Evolutionary conservation across 441 rosid species (phyloP).

Genomic region (Pelargonium australe): DNA sequence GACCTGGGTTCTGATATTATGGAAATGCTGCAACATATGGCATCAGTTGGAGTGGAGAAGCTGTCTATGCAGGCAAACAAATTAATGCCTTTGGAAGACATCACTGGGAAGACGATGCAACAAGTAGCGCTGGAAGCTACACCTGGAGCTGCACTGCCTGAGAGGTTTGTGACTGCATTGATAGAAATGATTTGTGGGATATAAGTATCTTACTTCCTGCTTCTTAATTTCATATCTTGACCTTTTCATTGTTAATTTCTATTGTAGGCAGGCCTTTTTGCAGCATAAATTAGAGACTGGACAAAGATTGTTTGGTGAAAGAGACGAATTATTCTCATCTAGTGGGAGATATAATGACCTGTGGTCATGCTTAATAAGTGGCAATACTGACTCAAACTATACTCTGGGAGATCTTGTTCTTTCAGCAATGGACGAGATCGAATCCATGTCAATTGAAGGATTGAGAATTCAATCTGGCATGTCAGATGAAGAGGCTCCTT

Average conservation of each 20-base stretch:
- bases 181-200: slow-evolving; percentile 3
- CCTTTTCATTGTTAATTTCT: slow-evolving; percentile 17
- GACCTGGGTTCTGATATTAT: slow-evolving; percentile 49
- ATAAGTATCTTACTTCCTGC: not conserved
- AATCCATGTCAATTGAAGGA: slow-evolving; percentile 51
- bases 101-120: slow-evolving; percentile 48
- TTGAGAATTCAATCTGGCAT: slow-evolving; percentile 62
- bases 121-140: slow-evolving; percentile 36
- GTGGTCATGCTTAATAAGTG: slow-evolving; percentile 13
- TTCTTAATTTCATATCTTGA: slow-evolving; percentile 6
- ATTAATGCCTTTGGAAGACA: slow-evolving; percentile 65
- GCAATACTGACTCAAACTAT: slow-evolving; percentile 24
- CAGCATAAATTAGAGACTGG: slow-evolving; percentile 24
- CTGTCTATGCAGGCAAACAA: slow-evolving; percentile 34
- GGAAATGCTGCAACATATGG: slow-evolving; percentile 49
- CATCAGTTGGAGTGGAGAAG: slow-evolving; percentile 44
- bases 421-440: slow-evolving; percentile 44
- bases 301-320: slow-evolving; percentile 17
- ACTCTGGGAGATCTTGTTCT: slow-evolving; percentile 35
- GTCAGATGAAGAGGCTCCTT: slow-evolving; percentile 53
- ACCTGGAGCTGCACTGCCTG: slow-evolving; percentile 10
- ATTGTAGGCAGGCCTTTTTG: slow-evolving; percentile 25
- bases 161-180: slow-evolving; percentile 36
- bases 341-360: slow-evolving; percentile 11
- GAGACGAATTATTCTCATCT: slow-evolving; percentile 23